Evolutionary conservation across 1,139 yeast genomes (phyloP).

Genomic region (Meyerozyma smithsonii): DNA sequence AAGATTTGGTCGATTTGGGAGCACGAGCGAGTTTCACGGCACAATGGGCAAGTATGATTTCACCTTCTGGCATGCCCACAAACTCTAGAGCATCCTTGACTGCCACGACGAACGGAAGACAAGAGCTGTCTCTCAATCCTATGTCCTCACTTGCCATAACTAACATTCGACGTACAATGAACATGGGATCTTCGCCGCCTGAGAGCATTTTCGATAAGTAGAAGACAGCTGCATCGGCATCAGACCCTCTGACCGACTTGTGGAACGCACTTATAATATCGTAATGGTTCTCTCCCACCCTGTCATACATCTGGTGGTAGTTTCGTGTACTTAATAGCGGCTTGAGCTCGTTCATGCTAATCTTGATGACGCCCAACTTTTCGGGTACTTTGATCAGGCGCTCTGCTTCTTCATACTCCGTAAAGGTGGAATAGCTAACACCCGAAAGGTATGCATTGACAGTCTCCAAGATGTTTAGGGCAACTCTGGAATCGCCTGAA

Average conservation of each 20-base stretch:
- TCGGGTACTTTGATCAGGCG: conserved; percentile 14
- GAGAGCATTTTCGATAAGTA: conserved; percentile 82
- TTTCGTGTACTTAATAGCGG: conserved; percentile 33
- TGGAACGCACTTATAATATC: conserved; percentile 94
- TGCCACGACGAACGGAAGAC: conserved; percentile 83
- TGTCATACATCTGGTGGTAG: conserved; percentile 68
- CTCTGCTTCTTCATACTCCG: conserved; percentile 15
- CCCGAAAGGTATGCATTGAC: conserved; percentile 41
- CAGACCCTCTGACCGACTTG: conserved; percentile 81
- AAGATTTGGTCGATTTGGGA: conserved; percentile 78
- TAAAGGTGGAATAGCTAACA: conserved; percentile 18
- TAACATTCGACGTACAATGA: conserved; percentile 87
- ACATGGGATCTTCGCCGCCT: conserved; percentile 93
- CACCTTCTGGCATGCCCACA: conserved; percentile 97
- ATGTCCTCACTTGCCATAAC: conserved; percentile 90
- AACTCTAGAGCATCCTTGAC: conserved; percentile 84
- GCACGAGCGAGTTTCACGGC: conserved; percentile 85
- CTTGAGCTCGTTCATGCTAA: conserved; percentile 32
- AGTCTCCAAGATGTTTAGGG: conserved; percentile 66
- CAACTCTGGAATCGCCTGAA: conserved; percentile 86
- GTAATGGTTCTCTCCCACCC: conserved; percentile 87
- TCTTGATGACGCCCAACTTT: conserved; percentile 24
- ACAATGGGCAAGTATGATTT: conserved; percentile 84
- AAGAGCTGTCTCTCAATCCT: conserved; percentile 75
- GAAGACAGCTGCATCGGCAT: conserved; percentile 85